A percentile compares a stretch with the other conserved stretches of the same genome.
phyloP scores from a whole-genome alignment of 2,329 filamentous ascomycete genomes.

The Ascosphaera acerosa region DNA sequence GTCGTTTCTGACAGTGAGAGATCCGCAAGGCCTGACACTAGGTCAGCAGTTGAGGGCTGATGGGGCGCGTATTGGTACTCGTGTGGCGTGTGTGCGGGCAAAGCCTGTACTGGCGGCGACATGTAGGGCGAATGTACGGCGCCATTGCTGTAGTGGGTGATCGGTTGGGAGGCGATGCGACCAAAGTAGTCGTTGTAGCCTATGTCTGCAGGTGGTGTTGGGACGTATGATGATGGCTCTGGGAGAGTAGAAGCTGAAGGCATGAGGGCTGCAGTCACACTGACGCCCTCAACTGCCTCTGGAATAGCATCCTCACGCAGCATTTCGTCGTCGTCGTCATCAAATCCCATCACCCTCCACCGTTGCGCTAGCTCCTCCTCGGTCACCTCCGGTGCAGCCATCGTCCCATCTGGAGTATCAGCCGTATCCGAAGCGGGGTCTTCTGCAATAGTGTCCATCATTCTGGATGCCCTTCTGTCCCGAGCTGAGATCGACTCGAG shows the following conservation, averaged over 20 bases:
- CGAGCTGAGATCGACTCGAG: slow-evolving; percentile 25
- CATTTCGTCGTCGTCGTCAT: slow-evolving; percentile 44
- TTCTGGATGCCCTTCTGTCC: slow-evolving; percentile 7
- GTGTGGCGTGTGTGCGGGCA: slow-evolving; percentile 3
- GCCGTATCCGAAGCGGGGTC: neutral
- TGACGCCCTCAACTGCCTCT: slow-evolving; percentile 19
- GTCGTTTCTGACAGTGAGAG: slow-evolving; percentile 4
- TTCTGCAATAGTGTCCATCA: slow-evolving; percentile 6
- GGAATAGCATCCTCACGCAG: slow-evolving; percentile 49
- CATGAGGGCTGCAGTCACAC: neutral
- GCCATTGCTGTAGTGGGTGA: neutral
- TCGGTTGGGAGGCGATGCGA: neutral
- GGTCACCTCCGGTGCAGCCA: slow-evolving; percentile 4
- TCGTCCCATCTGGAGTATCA: neutral
- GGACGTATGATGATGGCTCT: neutral
- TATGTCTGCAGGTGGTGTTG: neutral
- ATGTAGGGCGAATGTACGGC: neutral
- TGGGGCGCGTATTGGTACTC: slow-evolving; percentile 26
- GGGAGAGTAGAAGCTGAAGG: neutral
- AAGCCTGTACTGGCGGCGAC: slow-evolving; percentile 2
- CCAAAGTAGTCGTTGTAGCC: neutral
- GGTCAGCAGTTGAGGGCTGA: slow-evolving; percentile 24
- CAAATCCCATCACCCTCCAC: slow-evolving; percentile 60
- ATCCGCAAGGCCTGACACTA: slow-evolving; percentile 15
- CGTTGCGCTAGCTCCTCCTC: slow-evolving; percentile 48